These are phyloP conservation scores for Setaria italica DNA, from an alignment of 202 grass and related monocot species.

Conservation along the genomic window DNA sequence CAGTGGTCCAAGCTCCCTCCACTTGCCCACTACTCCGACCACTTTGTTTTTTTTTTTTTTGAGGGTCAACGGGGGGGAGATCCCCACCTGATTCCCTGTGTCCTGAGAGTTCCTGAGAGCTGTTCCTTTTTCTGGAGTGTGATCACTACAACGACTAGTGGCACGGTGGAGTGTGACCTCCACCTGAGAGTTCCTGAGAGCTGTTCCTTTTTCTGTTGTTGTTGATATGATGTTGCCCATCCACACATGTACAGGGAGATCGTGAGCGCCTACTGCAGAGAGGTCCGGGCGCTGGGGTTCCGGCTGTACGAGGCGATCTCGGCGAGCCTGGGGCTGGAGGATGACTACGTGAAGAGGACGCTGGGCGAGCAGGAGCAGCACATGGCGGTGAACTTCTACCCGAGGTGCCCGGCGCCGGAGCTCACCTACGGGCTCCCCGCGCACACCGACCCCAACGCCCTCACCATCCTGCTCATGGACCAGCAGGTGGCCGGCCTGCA, in stretches of 20 bases:
- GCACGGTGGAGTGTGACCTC: too few species aligned
- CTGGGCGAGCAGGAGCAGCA: constrained; percentile 91
- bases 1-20: too few species aligned
- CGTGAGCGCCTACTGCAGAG: constrained; percentile 61
- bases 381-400: constrained; percentile 93
- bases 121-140: too few species aligned
- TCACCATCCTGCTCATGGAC: constrained; percentile 93
- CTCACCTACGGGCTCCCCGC: constrained; percentile 81
- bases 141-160: not conserved
- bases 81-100: too few species aligned
- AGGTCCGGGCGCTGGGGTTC: constrained; percentile 65
- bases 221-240: too few species aligned
- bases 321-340: constrained; percentile 69
- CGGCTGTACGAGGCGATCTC: constrained; percentile 65
- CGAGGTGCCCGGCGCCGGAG: constrained; percentile 82
- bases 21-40: too few species aligned
- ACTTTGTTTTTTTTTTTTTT: too few species aligned
- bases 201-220: too few species aligned
- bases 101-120: too few species aligned
- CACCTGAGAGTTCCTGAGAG: too few species aligned
- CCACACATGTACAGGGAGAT: constrained; percentile 47
- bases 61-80: too few species aligned
- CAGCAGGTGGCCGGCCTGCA: constrained; percentile 72
- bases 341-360: constrained; percentile 48
- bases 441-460: constrained; percentile 87